Evolutionary conservation across 2,329 filamentous ascomycete species (phyloP).

Genomic region (Nemania serpens): DNA sequence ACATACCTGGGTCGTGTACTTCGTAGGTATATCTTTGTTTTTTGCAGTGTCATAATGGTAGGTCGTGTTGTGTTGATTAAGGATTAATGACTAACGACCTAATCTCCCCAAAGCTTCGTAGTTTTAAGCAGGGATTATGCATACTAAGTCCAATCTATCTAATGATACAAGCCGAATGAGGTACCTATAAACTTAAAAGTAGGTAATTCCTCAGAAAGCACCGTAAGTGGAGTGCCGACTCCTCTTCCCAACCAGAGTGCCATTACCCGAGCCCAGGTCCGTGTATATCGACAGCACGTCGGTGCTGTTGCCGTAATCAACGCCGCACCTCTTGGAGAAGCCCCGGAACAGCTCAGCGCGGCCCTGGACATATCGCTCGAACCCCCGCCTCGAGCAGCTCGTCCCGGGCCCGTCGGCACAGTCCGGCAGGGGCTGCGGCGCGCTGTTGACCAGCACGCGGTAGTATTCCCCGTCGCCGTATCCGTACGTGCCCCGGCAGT

Average conservation of each 20-base stretch:
- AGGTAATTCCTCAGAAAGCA: constrained; percentile 19
- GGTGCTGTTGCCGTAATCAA: constrained; percentile 39
- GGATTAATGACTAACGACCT: too few species aligned
- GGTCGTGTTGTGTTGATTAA: too few species aligned
- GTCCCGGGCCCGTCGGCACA: constrained; percentile 52
- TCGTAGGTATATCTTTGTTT: too few species aligned
- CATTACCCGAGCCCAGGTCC: constrained; percentile 34
- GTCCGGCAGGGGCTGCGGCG: constrained; percentile 48
- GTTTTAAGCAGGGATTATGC: too few species aligned
- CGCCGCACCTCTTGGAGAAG: constrained; percentile 47
- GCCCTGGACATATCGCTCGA: constrained; percentile 47
- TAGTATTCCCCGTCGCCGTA: constrained; percentile 57
- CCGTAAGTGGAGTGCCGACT: constrained; percentile 16
- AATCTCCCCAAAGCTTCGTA: too few species aligned
- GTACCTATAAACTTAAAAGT: too few species aligned
- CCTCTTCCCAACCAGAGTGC: constrained; percentile 40
- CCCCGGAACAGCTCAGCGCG: constrained; percentile 46
- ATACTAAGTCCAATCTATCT: too few species aligned
- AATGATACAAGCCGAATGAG: too few species aligned
- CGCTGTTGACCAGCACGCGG: constrained; percentile 51
- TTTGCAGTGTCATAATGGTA: too few species aligned
- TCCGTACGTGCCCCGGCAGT: constrained; percentile 61
- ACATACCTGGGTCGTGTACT: too few species aligned
- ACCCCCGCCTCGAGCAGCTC: constrained; percentile 47
- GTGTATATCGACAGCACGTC: constrained; percentile 39